phyloP scores from a whole-genome alignment of 2,329 filamentous ascomycete species.

The Dactylellina parvicollis region DNA sequence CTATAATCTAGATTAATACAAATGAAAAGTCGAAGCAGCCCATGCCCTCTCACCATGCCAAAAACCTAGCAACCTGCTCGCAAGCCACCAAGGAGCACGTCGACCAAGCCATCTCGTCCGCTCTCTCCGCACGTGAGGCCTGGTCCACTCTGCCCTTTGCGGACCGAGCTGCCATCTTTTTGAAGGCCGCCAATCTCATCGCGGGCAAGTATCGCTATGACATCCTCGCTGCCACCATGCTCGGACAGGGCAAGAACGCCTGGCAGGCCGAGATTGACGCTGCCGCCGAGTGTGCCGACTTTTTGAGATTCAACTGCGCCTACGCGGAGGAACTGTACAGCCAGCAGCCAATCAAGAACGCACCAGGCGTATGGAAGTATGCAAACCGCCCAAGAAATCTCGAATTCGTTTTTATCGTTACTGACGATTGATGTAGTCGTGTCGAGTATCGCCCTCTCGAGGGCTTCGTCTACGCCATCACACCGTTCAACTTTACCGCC shows the following conservation, averaged over 20 bases:
- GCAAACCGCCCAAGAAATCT: slow-evolving; percentile 43
- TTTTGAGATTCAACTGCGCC: slow-evolving; percentile 91
- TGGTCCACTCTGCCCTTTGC: slow-evolving; percentile 91
- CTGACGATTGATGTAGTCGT: slow-evolving; percentile 65
- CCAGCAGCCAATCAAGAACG: slow-evolving; percentile 85
- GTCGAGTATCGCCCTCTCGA: slow-evolving; percentile 89
- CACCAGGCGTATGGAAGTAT: slow-evolving; percentile 85
- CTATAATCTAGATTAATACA: slow-evolving; percentile 70
- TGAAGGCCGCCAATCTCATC: slow-evolving; percentile 93
- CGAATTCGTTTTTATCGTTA: not conserved
- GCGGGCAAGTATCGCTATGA: slow-evolving; percentile 94
- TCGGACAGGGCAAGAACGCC: slow-evolving; percentile 96
- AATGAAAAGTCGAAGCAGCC: slow-evolving; percentile 74
- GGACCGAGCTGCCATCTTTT: slow-evolving; percentile 89
- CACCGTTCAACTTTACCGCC: slow-evolving; percentile 96
- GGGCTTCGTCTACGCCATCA: slow-evolving; percentile 93
- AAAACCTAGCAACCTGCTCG: slow-evolving; percentile 82
- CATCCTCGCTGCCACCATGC: slow-evolving; percentile 93
- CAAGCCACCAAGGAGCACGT: slow-evolving; percentile 82
- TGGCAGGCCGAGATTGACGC: slow-evolving; percentile 99
- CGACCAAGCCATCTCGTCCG: slow-evolving; percentile 79
- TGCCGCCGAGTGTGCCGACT: slow-evolving; percentile 90
- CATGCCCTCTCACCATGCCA: slow-evolving; percentile 83
- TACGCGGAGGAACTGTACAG: slow-evolving; percentile 91
- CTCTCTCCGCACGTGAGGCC: slow-evolving; percentile 81